Evolutionary conservation across 2,329 filamentous ascomycete genomes (phyloP).

Genomic region (Knoxdaviesia capensis): DNA sequence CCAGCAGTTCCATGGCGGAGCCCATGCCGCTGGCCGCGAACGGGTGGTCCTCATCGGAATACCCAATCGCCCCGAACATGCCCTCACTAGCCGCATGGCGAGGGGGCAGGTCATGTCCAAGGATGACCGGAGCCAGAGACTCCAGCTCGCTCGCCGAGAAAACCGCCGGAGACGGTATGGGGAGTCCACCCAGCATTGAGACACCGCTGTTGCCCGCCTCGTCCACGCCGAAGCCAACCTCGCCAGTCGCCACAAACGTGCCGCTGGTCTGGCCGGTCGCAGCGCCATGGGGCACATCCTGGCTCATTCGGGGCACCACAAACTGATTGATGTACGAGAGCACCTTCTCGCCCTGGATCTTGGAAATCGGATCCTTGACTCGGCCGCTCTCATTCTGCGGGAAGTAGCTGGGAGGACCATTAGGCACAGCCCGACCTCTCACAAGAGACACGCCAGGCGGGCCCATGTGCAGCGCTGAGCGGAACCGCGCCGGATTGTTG

Average conservation of each 20-base stretch:
- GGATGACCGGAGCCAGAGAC: too few relatives aligned
- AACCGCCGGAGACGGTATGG: too few relatives aligned
- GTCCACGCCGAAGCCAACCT: conserved; percentile 7
- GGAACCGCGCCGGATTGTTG: conserved; percentile 33
- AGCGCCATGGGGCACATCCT: conserved; percentile 24
- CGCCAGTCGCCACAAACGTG: conserved; percentile 10
- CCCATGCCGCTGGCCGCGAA: too few relatives aligned
- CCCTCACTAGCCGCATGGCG: too few relatives aligned
- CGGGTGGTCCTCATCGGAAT: too few relatives aligned
- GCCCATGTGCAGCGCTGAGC: conserved; percentile 22
- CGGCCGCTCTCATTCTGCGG: conserved; percentile 25
- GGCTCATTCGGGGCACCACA: conserved; percentile 37
- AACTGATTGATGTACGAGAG: conserved; percentile 52
- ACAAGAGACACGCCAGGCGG: conserved; percentile 34
- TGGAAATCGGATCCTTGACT: conserved; percentile 36
- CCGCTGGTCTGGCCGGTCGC: conserved; percentile 7
- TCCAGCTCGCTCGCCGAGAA: too few relatives aligned
- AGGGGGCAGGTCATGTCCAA: too few relatives aligned
- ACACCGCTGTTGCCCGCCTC: conserved; percentile 5
- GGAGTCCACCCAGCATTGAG: neutral
- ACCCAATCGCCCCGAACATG: too few relatives aligned
- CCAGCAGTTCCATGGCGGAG: too few relatives aligned
- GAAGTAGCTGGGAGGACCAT: conserved; percentile 41
- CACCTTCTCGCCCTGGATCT: conserved; percentile 46
- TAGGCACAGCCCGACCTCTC: conserved; percentile 43